Base-by-base conservation (phyloP, 2,329 filamentous ascomycete species). In the Neofusicoccum parvum region DNA sequence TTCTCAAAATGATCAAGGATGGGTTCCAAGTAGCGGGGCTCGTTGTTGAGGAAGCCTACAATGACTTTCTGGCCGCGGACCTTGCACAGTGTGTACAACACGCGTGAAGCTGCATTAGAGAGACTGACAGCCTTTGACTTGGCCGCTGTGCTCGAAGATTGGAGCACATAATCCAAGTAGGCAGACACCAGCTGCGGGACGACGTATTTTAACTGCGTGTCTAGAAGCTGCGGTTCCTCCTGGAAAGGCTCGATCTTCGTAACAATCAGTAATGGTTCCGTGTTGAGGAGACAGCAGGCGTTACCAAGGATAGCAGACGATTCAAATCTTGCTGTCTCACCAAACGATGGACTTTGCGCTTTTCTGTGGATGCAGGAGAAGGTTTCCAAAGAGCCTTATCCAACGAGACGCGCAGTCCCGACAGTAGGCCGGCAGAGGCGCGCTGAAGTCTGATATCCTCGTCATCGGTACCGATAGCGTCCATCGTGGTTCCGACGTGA, bases 1-100 rank as follows among this genome's bases (percentile, higher is more conserved):
- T 85, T 82, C 73, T 96, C 92, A 48, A 97, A 87, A 15, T 90
- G 89, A 1, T 85, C 83, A 9, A 97, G 83, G 67, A 99, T 84
- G 0, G 90, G 85, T 75, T 97, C 94, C 14, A 99, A 85, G 72
- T 94, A 90, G 72, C 86, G 90, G 1, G 93, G 90, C 76, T 98
- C 95, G 69, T 95, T 96, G 74, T 91, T 94, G 69, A 99, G 82
- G 74, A 98, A 97, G 48, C 92, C 88, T 62, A 93, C 88, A 70
- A 99, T 90, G 60, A 99, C 90, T 78, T 98, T 98, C 75, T 95
- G 89, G 27, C 95, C 94, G 62, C 95, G 87, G 59, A 98, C 90
- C 79, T 99, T 99, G 83, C 93, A 97, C 67, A 99, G 90, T 0
- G 90, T 90, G 75, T 98, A 98, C 41, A 99, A 78, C 2, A 98